A percentile compares a stretch with the other conserved stretches of the same genome.
Conservation (phyloP, 495 filamentous ascomycete genomes). For the Penicillium odoratum region DNA sequence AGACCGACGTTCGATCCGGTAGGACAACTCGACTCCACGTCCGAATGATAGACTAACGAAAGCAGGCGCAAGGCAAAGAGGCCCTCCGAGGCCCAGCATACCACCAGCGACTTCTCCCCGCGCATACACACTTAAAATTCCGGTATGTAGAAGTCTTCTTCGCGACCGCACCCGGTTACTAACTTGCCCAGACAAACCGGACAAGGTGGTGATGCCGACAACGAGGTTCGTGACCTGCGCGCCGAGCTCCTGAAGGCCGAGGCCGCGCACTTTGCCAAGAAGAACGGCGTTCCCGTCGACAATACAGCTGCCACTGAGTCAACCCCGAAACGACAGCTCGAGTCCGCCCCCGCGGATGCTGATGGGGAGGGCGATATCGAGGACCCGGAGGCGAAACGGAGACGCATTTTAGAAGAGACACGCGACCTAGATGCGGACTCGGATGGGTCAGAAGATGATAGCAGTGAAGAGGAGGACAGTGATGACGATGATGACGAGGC, state of each 20-base stretch:
- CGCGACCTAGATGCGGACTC: slow-evolving; percentile 90
- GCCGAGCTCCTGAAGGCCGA: slow-evolving; percentile 90
- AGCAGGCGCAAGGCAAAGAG: slow-evolving; percentile 88
- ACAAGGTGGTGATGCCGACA: slow-evolving; percentile 83
- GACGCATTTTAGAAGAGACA: slow-evolving; percentile 84
- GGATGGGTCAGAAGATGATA: slow-evolving; percentile 66
- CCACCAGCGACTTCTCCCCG: slow-evolving; percentile 92
- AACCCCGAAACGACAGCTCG: slow-evolving; percentile 66
- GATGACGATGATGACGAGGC: slow-evolving; percentile 87
- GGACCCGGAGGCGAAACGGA: slow-evolving; percentile 78
- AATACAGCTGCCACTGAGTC: slow-evolving; percentile 35
- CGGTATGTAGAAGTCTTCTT: slow-evolving; percentile 47
- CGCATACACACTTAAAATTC: slow-evolving; percentile 87
- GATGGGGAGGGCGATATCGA: slow-evolving; percentile 45
- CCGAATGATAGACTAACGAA: slow-evolving; percentile 13
- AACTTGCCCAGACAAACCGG: slow-evolving; percentile 66
- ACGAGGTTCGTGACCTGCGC: slow-evolving; percentile 74
- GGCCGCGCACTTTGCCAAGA: slow-evolving; percentile 82
- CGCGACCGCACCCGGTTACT: slow-evolving; percentile 6
- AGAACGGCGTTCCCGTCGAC: slow-evolving; percentile 58
- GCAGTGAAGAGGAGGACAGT: slow-evolving; percentile 73
- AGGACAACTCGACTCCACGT: slow-evolving; percentile 32
- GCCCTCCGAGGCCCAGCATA: slow-evolving; percentile 91
- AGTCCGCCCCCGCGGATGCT: slow-evolving; percentile 39
- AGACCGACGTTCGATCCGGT: slow-evolving; percentile 94